A percentile compares a stretch with the other conserved stretches of the same genome.
These are phyloP conservation scores for Endothia cerciana DNA, from an alignment of 2,329 filamentous ascomycete species.

Conservation along the genomic window DNA sequence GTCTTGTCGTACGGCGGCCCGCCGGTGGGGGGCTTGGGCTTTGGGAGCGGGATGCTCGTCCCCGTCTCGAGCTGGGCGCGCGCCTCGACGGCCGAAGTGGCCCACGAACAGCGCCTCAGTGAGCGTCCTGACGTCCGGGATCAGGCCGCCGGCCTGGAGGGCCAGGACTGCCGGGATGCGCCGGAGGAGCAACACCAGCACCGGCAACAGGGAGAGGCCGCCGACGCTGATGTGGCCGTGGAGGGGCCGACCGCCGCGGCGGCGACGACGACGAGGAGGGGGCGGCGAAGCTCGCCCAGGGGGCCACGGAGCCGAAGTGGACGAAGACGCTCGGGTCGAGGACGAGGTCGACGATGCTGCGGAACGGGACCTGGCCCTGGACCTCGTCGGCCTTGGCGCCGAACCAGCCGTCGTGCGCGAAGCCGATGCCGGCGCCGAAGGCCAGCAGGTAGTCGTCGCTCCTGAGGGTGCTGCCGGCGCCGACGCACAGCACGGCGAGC, in stretches of 20 bases:
- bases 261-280: background rate
- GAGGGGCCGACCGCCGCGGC: no score
- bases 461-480: constrained; percentile 34
- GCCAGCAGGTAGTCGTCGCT: constrained; percentile 37
- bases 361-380: constrained; percentile 31
- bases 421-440: constrained; percentile 34
- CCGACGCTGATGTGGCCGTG: constrained; percentile 29
- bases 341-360: constrained; percentile 33
- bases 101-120: constrained; percentile 35
- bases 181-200: constrained; percentile 31
- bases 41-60: constrained; percentile 16
- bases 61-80: constrained; percentile 24
- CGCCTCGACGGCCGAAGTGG: constrained; percentile 34
- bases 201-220: constrained; percentile 30
- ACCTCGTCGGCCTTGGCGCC: constrained; percentile 28
- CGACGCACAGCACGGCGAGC: constrained; percentile 35
- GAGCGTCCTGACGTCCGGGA: constrained; percentile 27
- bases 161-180: constrained; percentile 32
- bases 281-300: constrained; percentile 32
- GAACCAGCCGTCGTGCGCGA: constrained; percentile 27
- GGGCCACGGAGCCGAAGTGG: constrained; percentile 34
- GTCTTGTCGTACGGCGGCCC: constrained; percentile 18
- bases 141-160: constrained; percentile 27
- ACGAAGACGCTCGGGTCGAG: constrained; percentile 35
- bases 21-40: background rate